A percentile compares a stretch with the other conserved stretches of the same genome.
Conservation (phyloP, 805 yeast genomes). For the Huiozyma sinensis region DNA sequence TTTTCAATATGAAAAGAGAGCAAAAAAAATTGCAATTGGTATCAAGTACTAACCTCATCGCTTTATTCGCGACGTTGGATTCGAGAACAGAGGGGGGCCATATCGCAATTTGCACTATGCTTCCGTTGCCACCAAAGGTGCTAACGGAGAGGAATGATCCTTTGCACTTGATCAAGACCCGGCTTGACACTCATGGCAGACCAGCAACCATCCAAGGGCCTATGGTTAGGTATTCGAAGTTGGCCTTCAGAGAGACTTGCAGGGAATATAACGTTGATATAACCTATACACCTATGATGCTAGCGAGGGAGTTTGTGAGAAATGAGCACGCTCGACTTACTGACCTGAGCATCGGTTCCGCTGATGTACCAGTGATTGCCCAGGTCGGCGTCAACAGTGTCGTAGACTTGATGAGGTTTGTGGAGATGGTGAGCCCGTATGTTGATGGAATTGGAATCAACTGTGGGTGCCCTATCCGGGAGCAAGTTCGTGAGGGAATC, state of each 20-base stretch:
- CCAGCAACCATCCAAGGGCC: conserved; percentile 77
- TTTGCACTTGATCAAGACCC: conserved; percentile 36
- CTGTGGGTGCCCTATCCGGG: conserved; percentile 96
- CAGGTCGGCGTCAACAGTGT: conserved; percentile 88
- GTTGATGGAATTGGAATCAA: conserved; percentile 91
- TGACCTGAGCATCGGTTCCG: conserved; percentile 72
- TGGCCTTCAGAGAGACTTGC: conserved; percentile 78
- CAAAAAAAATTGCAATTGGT: no score
- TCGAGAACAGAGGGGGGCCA: no score
- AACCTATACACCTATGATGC: conserved; percentile 91
- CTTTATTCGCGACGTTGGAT: no score
- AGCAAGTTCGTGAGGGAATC: conserved; percentile 89
- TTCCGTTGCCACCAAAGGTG: conserved; percentile 3
- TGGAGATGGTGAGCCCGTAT: conserved; percentile 80
- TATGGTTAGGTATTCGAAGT: conserved; percentile 92
- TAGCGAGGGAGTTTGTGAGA: conserved; percentile 89
- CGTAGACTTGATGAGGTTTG: conserved; percentile 69
- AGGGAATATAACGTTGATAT: conserved; percentile 68
- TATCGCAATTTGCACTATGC: no score
- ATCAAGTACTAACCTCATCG: no score
- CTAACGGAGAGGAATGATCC: conserved; percentile 43
- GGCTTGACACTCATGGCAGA: conserved; percentile 35
- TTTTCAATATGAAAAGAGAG: no score
- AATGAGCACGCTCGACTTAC: conserved; percentile 68
- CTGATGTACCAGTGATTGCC: conserved; percentile 65